Evolutionary conservation across 2,329 filamentous ascomycete species (phyloP).

Genomic region (Xylariaceae sp.): DNA sequence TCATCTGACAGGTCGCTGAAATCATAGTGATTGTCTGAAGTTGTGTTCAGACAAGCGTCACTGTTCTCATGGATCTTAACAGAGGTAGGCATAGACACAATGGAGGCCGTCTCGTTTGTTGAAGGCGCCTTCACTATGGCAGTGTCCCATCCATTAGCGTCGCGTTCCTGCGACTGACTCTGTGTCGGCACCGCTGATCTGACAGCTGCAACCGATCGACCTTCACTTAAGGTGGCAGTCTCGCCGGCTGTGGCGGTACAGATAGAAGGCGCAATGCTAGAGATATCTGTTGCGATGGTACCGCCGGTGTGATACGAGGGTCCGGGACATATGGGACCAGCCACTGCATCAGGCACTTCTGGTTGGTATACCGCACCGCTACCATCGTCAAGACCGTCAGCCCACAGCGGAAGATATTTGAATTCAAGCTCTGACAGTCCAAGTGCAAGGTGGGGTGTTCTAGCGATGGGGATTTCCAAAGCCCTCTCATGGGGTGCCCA

Average conservation of each 20-base stretch:
- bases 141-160: background rate
- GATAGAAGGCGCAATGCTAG: conserved; percentile 11
- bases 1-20: too few relatives aligned
- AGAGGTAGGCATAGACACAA: too few relatives aligned
- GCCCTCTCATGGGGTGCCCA: conserved; percentile 27
- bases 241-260: conserved; percentile 6
- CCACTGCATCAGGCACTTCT: conserved; percentile 24
- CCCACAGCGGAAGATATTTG: conserved; percentile 62
- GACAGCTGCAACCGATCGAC: conserved; percentile 12
- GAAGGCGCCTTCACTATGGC: too few relatives aligned
- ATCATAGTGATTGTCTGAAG: too few relatives aligned
- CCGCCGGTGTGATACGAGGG: conserved; percentile 27
- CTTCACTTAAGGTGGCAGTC: conserved; percentile 12
- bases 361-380: conserved; percentile 43
- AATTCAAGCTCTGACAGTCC: conserved; percentile 53
- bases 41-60: too few relatives aligned
- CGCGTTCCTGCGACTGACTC: background rate
- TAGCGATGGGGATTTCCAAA: conserved; percentile 23
- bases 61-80: too few relatives aligned
- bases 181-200: conserved; percentile 2
- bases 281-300: conserved; percentile 17
- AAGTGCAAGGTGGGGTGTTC: conserved; percentile 45
- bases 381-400: conserved; percentile 51
- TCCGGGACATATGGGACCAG: conserved; percentile 26
- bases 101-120: too few relatives aligned